Conservation (phyloP, 495 filamentous ascomycete genomes). For the Aspergillus wentii region DNA sequence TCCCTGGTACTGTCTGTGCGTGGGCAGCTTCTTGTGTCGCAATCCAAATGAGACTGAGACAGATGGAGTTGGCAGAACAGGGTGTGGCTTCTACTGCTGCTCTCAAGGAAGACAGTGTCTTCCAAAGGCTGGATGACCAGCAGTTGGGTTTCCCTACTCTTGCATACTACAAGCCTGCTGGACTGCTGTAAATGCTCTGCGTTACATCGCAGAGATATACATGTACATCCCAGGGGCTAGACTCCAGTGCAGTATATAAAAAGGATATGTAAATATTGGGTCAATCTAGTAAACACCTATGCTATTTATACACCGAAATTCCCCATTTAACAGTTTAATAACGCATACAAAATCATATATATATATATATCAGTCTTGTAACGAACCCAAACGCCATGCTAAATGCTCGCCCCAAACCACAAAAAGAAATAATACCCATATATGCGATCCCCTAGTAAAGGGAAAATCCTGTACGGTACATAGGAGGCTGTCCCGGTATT, state of each 20-base stretch:
- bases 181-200: slow-evolving; percentile 10
- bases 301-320: no score
- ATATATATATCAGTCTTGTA: background rate
- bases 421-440: background rate
- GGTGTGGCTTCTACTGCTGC: slow-evolving; percentile 4
- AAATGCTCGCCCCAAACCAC: background rate
- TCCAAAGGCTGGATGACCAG: slow-evolving; percentile 4
- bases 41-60: slow-evolving; percentile 29
- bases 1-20: slow-evolving; percentile 42
- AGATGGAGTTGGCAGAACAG: slow-evolving; percentile 22
- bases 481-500: slow-evolving; percentile 16
- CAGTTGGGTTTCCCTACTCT: slow-evolving; percentile 22
- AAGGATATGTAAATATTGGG: background rate
- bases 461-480: slow-evolving; percentile 20
- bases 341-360: slow-evolving; percentile 1
- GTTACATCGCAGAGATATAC: slow-evolving; percentile 3
- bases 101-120: slow-evolving; percentile 8
- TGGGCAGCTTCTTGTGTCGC: slow-evolving; percentile 42
- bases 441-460: slow-evolving; percentile 8
- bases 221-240: no score
- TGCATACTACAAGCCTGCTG: slow-evolving; percentile 14
- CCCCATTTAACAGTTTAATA: no score
- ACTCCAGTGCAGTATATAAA: no score
- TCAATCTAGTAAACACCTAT: slow-evolving; percentile 1
- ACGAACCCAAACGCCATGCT: slow-evolving; percentile 3